A percentile compares a stretch with the other conserved stretches of the same genome.
phyloP scores from a whole-genome alignment of 2,329 filamentous ascomycete genomes.

The Tolypocladium tundrense region DNA sequence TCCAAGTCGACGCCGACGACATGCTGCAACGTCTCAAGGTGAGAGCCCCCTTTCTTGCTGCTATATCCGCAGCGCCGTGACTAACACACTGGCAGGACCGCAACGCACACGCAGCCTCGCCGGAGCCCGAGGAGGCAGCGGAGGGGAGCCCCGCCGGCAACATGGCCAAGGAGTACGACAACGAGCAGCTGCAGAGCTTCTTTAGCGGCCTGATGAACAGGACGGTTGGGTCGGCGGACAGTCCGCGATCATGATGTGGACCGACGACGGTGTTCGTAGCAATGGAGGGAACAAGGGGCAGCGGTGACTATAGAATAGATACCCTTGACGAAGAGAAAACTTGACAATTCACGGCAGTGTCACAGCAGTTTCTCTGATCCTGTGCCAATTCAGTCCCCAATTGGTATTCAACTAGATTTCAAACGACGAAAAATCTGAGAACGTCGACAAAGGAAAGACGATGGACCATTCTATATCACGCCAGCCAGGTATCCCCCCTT shows the following conservation, averaged over 20 bases:
- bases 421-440: not conserved
- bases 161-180: constrained; percentile 36
- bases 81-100: constrained; percentile 36
- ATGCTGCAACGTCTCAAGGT: constrained; percentile 84
- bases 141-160: constrained; percentile 26
- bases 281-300: not conserved
- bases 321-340: constrained; percentile 19
- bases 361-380: not conserved
- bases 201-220: constrained; percentile 51
- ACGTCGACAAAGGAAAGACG: not conserved
- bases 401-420: not conserved
- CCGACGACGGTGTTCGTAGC: not conserved
- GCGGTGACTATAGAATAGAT: constrained; percentile 28
- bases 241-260: constrained; percentile 6
- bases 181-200: constrained; percentile 48
- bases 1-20: constrained; percentile 90
- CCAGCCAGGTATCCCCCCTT: not conserved
- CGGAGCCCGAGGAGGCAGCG: constrained; percentile 30
- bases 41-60: constrained; percentile 10
- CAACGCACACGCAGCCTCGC: constrained; percentile 39
- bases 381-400: not conserved
- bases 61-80: not conserved
- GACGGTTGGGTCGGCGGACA: constrained; percentile 21
- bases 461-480: not conserved
- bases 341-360: not conserved